These are phyloP conservation scores for Termitomyces sp. DNA, from an alignment of 768 basidiomycete species.

Conservation along the genomic window DNA sequence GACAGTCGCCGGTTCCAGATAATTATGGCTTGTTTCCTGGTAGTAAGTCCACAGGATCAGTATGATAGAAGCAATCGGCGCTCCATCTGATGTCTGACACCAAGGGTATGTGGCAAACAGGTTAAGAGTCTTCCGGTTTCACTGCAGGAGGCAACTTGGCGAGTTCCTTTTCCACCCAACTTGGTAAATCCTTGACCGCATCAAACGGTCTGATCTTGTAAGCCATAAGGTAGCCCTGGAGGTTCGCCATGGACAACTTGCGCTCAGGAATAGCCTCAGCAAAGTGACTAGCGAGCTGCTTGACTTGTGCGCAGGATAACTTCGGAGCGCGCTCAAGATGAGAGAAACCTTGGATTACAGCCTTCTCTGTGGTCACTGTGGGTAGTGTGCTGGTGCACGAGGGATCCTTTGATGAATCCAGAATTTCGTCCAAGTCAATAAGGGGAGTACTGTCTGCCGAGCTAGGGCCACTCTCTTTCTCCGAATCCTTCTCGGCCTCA, in stretches of 20 bases:
- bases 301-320: constrained; percentile 33
- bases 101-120: background rate
- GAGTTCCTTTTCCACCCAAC: constrained; percentile 47
- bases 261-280: constrained; percentile 43
- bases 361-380: constrained; percentile 7
- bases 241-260: constrained; percentile 41
- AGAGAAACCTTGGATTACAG: constrained; percentile 14
- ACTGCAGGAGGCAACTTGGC: background rate
- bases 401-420: background rate
- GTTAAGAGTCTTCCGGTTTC: background rate
- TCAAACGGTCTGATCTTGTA: constrained; percentile 56
- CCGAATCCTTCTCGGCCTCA: constrained; percentile 16
- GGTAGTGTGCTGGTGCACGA: background rate
- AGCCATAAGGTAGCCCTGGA: constrained; percentile 61
- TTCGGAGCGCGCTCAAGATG: constrained; percentile 32
- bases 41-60: background rate
- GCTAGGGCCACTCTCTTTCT: constrained; percentile 14
- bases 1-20: background rate
- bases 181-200: constrained; percentile 39
- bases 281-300: constrained; percentile 50
- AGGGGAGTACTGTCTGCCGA: constrained; percentile 6
- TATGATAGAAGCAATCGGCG: background rate
- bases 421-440: constrained; percentile 2
- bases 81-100: background rate
- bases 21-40: background rate